A percentile compares a stretch with the other conserved stretches of the same genome.
These are phyloP conservation scores for Moniliella sp. DNA, from an alignment of 1,284 basidiomycete genomes.

Conservation along the genomic window DNA sequence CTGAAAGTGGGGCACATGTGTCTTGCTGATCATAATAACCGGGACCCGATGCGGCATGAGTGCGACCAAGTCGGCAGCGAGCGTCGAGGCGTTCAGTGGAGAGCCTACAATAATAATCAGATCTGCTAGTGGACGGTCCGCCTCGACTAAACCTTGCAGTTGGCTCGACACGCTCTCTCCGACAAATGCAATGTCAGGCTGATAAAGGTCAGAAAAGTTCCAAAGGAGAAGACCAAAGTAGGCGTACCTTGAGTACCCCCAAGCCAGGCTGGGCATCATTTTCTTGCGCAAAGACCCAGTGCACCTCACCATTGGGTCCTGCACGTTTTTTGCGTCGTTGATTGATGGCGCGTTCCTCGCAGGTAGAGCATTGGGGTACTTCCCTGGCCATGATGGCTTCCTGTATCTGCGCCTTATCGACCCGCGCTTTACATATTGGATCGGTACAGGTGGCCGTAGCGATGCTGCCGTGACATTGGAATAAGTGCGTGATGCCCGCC, in stretches of 20 bases:
- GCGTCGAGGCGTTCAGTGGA: slow-evolving; percentile 73
- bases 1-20: slow-evolving; percentile 54
- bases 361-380: slow-evolving; percentile 20
- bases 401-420: slow-evolving; percentile 15
- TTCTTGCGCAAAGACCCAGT: not conserved
- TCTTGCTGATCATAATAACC: slow-evolving; percentile 84
- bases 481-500: slow-evolving; percentile 59
- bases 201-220: too few relatives aligned
- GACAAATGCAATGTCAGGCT: slow-evolving; percentile 83
- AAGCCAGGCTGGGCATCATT: not conserved
- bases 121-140: slow-evolving; percentile 62
- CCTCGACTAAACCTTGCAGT: slow-evolving; percentile 49
- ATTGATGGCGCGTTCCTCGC: slow-evolving; percentile 5
- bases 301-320: not conserved
- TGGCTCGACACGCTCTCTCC: slow-evolving; percentile 38
- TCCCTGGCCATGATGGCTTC: slow-evolving; percentile 14
- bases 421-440: slow-evolving; percentile 12
- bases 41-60: slow-evolving; percentile 22
- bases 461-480: slow-evolving; percentile 55
- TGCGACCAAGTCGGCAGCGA: slow-evolving; percentile 52
- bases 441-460: slow-evolving; percentile 25
- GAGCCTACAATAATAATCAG: slow-evolving; percentile 75
- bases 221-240: too few relatives aligned
- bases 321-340: slow-evolving; percentile 8
- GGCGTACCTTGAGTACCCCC: not conserved